phyloP scores from a whole-genome alignment of 306 rosid species.

The Nissolia schottii region DNA sequence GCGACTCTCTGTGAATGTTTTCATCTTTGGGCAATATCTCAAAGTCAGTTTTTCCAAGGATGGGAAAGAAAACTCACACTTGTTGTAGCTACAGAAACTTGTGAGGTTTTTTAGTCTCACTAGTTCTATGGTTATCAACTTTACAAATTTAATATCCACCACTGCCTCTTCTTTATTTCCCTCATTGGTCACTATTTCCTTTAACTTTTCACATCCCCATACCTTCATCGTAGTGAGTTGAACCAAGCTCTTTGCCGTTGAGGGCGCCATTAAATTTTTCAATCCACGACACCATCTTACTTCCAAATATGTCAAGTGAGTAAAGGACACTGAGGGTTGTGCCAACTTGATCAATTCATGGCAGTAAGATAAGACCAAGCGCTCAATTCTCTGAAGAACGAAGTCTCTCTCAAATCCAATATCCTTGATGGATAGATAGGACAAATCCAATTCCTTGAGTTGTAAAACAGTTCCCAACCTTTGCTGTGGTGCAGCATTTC shows the following conservation, averaged over 20 bases:
- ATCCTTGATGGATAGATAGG: rapidly evolving
- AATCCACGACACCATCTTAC: rapidly evolving
- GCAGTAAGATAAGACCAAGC: rapidly evolving
- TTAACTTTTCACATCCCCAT: rapidly evolving
- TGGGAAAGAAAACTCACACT: background rate
- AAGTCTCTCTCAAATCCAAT: conserved; percentile 1
- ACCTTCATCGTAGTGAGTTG: conserved; percentile 8
- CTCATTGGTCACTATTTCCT: background rate
- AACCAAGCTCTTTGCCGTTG: conserved; percentile 8
- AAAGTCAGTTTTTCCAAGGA: background rate
- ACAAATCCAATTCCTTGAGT: background rate
- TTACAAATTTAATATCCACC: background rate
- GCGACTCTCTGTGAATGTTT: background rate
- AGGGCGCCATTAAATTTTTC: background rate
- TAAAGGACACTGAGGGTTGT: background rate
- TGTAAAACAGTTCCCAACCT: background rate
- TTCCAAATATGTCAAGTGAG: background rate
- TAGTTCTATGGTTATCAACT: conserved; percentile 10
- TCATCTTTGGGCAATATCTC: background rate
- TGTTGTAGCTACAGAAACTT: background rate
- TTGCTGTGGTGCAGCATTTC: background rate
- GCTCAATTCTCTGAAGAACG: background rate
- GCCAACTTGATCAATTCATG: background rate
- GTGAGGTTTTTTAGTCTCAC: background rate
- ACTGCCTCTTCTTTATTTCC: background rate